phyloP scores from a whole-genome alignment of 345 rosid genomes.

The Punica granatum region DNA sequence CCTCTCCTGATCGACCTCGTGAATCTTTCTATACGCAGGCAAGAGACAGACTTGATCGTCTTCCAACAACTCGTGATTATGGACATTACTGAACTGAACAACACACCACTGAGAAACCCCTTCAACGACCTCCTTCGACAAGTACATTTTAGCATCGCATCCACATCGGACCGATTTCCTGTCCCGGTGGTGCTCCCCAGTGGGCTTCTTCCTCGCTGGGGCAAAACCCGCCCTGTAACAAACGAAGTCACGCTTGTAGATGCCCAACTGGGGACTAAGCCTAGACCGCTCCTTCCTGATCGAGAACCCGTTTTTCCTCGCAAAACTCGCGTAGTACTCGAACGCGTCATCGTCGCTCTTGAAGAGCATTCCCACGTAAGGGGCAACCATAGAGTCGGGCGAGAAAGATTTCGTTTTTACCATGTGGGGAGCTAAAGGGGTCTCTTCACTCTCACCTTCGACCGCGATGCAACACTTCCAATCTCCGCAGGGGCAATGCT shows the following conservation, averaged over 20 bases:
- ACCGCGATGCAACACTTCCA: conserved; percentile 74
- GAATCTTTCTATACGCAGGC: conserved; percentile 91
- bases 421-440: conserved; percentile 29
- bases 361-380: conserved; percentile 86
- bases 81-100: conserved; percentile 89
- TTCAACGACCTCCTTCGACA: conserved; percentile 65
- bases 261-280: conserved; percentile 76
- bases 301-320: conserved; percentile 83
- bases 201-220: conserved; percentile 82
- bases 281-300: conserved; percentile 90
- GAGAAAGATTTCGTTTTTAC: conserved; percentile 49
- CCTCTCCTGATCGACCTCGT: conserved; percentile 79
- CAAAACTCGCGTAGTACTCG: conserved; percentile 75
- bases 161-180: conserved; percentile 91
- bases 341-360: conserved; percentile 82
- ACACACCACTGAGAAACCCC: conserved; percentile 70
- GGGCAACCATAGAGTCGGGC: conserved; percentile 43
- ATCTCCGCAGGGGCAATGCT: conserved; percentile 93
- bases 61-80: conserved; percentile 88
- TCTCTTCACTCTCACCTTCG: conserved; percentile 60
- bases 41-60: conserved; percentile 88
- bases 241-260: conserved; percentile 86
- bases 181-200: conserved; percentile 84
- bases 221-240: conserved; percentile 94
- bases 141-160: conserved; percentile 81